Conservation (phyloP, 139 green algal species). For the Chlorella sp. region DNA sequence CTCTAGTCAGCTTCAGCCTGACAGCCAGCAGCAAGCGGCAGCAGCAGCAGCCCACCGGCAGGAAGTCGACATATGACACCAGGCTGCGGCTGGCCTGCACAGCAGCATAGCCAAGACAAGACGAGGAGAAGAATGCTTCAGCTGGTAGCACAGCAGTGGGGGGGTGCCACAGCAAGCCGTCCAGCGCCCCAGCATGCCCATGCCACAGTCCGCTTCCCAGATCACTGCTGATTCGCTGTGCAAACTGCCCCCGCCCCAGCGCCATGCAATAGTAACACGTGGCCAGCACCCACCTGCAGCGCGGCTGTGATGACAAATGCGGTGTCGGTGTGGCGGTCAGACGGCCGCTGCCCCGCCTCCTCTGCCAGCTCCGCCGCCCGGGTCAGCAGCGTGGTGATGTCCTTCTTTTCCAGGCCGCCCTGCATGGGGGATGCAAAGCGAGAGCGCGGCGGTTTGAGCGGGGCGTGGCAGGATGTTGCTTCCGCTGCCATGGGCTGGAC, state of each 20-base stretch:
- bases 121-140: not conserved
- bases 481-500: too few relatives aligned
- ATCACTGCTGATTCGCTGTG: too few relatives aligned
- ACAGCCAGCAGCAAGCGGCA: too few relatives aligned
- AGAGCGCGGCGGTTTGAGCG: too few relatives aligned
- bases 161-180: too few relatives aligned
- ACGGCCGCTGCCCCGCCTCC: slow-evolving; percentile 3
- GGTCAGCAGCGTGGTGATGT: slow-evolving; percentile 83
- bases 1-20: too few relatives aligned
- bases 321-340: slow-evolving; percentile 40
- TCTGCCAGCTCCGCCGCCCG: slow-evolving; percentile 47
- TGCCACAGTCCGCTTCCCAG: too few relatives aligned
- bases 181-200: too few relatives aligned
- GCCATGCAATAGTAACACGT: too few relatives aligned
- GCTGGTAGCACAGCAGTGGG: too few relatives aligned
- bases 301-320: slow-evolving; percentile 49
- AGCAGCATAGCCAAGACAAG: not conserved
- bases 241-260: too few relatives aligned
- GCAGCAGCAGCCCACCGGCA: slow-evolving; percentile 18
- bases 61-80: slow-evolving; percentile 46
- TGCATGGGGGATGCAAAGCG: not conserved
- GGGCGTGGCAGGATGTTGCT: too few relatives aligned
- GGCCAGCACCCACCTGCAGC: slow-evolving; percentile 38
- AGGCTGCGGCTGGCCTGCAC: slow-evolving; percentile 18
- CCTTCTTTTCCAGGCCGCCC: slow-evolving; percentile 78